Conservation (phyloP, 2,329 filamentous ascomycete genomes). For the Lasiodiplodia theobromae region DNA sequence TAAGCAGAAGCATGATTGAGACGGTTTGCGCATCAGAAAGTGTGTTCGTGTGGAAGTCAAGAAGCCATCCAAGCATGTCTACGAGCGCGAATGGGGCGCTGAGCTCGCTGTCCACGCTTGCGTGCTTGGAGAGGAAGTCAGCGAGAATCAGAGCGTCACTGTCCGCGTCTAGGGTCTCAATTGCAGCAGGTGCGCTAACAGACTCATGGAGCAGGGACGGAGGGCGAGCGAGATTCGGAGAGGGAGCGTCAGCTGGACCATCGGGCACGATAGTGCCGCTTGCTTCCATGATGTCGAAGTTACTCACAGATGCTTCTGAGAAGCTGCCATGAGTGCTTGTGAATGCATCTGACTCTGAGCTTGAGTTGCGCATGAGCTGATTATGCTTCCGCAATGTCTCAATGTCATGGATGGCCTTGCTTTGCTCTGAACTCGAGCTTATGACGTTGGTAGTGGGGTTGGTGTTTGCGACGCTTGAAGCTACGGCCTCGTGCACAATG, state of each 20-base stretch:
- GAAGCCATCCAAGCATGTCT: slow-evolving; percentile 51
- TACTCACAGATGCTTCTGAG: slow-evolving; percentile 39
- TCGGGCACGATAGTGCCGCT: slow-evolving; percentile 52
- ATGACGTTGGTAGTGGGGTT: slow-evolving; percentile 17
- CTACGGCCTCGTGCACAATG: slow-evolving; percentile 23
- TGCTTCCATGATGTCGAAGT: slow-evolving; percentile 48
- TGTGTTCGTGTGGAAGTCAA: slow-evolving; percentile 50
- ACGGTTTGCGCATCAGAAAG: slow-evolving; percentile 57
- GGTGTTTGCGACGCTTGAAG: slow-evolving; percentile 18
- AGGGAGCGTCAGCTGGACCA: slow-evolving; percentile 24
- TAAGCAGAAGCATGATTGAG: slow-evolving; percentile 54
- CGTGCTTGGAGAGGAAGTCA: slow-evolving; percentile 44
- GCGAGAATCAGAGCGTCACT: slow-evolving; percentile 42
- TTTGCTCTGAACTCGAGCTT: slow-evolving; percentile 26
- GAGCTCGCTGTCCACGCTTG: slow-evolving; percentile 44
- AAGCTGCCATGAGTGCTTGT: slow-evolving; percentile 42
- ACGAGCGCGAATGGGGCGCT: slow-evolving; percentile 49
- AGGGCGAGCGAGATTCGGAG: slow-evolving; percentile 16
- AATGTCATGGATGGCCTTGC: slow-evolving; percentile 45
- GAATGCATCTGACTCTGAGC: slow-evolving; percentile 49
- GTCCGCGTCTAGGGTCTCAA: slow-evolving; percentile 37
- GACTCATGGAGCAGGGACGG: slow-evolving; percentile 9
- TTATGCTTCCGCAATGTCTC: slow-evolving; percentile 49
- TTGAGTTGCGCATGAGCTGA: slow-evolving; percentile 49
- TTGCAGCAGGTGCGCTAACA: slow-evolving; percentile 23